A percentile compares a stretch with the other conserved stretches of the same genome.
Conservation (phyloP, 106 monocot species). For the Acanthochlamys bracteata region DNA sequence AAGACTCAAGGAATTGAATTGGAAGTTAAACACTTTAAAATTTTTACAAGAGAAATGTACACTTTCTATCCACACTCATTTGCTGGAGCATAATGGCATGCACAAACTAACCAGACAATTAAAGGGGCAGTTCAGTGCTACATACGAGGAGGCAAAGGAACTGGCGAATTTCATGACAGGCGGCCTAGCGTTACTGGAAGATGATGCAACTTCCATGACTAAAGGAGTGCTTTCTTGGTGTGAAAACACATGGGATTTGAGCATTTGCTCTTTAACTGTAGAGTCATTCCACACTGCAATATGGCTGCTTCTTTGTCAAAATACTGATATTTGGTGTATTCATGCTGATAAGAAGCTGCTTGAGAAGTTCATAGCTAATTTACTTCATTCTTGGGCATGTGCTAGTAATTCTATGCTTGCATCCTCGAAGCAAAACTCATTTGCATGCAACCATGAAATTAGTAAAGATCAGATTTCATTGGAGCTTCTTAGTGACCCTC, state of each 20-base stretch:
- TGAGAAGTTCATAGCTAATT: conserved; percentile 47
- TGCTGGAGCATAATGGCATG: conserved; percentile 1
- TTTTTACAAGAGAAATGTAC: conserved; percentile 33
- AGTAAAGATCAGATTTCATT: conserved; percentile 38
- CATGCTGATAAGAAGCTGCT: conserved; percentile 48
- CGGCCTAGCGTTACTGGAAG: conserved; percentile 14
- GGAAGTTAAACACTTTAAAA: conserved; percentile 43
- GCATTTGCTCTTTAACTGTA: conserved; percentile 52
- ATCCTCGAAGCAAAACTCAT: conserved; percentile 2
- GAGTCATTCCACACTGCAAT: conserved; percentile 46
- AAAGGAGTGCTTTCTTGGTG: background rate
- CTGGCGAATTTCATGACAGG: conserved; percentile 46
- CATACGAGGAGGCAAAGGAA: conserved; percentile 39
- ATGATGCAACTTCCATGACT: conserved; percentile 1
- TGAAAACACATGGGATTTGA: conserved; percentile 41
- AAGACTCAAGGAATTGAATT: conserved; percentile 64
- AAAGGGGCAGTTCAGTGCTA: conserved; percentile 20
- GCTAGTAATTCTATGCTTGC: background rate
- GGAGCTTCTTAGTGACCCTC: conserved; percentile 46
- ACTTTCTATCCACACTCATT: conserved; percentile 5
- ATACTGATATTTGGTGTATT: conserved; percentile 66
- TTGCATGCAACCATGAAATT: conserved; percentile 9
- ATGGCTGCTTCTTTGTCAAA: conserved; percentile 72
- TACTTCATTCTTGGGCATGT: conserved; percentile 29
- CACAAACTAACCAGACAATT: conserved; percentile 17